These are phyloP conservation scores for Globisporangium takayamanum DNA, from an alignment of 352 stramenopile species.

Conservation along the genomic window DNA sequence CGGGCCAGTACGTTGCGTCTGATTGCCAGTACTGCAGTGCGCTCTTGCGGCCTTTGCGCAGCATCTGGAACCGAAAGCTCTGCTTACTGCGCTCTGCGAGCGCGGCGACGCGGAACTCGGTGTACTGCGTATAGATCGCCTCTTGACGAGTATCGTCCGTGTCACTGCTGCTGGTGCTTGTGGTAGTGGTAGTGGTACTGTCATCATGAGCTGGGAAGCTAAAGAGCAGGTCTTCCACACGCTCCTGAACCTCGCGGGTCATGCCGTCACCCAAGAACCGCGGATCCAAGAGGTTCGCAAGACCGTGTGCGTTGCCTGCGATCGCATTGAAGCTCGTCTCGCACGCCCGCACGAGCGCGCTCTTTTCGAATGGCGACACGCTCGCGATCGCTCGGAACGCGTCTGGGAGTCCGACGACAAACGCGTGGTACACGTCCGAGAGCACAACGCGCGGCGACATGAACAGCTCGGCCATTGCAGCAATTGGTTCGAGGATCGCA, in stretches of 20 bases:
- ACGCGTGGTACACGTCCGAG: slow-evolving; percentile 27
- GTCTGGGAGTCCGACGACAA: slow-evolving; percentile 20
- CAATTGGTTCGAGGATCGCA: slow-evolving; percentile 18
- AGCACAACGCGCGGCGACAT: slow-evolving; percentile 13
- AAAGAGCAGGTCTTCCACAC: slow-evolving; percentile 24
- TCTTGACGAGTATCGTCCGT: slow-evolving; percentile 12
- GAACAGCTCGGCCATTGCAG: slow-evolving; percentile 3
- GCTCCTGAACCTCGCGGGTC: slow-evolving; percentile 19
- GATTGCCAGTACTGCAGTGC: slow-evolving; percentile 27
- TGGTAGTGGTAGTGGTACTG: neutral
- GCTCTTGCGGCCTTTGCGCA: slow-evolving; percentile 18
- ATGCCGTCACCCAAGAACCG: slow-evolving; percentile 11
- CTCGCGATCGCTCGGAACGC: slow-evolving; percentile 11
- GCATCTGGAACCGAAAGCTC: slow-evolving; percentile 20
- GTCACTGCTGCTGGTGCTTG: no score
- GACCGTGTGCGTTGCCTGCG: slow-evolving; percentile 3
- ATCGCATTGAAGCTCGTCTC: slow-evolving; percentile 19
- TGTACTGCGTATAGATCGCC: slow-evolving; percentile 20
- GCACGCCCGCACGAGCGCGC: slow-evolving; percentile 17
- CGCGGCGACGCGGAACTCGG: slow-evolving; percentile 23
- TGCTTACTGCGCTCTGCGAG: slow-evolving; percentile 16
- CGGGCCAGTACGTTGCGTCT: slow-evolving; percentile 22
- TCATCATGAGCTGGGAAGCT: slow-evolving; percentile 5
- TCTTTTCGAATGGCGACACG: slow-evolving; percentile 6
- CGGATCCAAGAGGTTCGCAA: slow-evolving; percentile 7